phyloP scores from a whole-genome alignment of 2,329 filamentous ascomycete species.

The Amauroascus verrucosus region DNA sequence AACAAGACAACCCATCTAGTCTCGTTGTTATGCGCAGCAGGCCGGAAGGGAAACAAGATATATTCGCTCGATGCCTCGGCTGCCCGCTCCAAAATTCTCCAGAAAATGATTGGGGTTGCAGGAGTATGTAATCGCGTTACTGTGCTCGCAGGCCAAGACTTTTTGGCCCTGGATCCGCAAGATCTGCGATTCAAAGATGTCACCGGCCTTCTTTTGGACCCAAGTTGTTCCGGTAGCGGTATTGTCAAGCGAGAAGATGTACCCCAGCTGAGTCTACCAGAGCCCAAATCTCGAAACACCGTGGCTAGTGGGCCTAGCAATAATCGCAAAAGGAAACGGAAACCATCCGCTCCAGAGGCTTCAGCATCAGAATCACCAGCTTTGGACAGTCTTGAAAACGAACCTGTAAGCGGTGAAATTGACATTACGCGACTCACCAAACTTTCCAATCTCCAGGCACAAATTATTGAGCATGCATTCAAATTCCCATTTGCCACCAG shows the following conservation, averaged over 20 bases:
- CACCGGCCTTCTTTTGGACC: conserved; percentile 75
- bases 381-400: conserved; percentile 9
- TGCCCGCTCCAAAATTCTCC: conserved; percentile 59
- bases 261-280: conserved; percentile 54
- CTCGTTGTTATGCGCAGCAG: conserved; percentile 48
- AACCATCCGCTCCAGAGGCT: conserved; percentile 21
- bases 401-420: conserved; percentile 37
- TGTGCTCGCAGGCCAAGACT: conserved; percentile 68
- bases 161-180: conserved; percentile 61
- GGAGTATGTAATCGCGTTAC: conserved; percentile 57
- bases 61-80: conserved; percentile 34
- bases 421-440: conserved; percentile 57
- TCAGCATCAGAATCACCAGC: conserved; percentile 7
- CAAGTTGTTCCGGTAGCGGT: conserved; percentile 89
- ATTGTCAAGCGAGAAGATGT: conserved; percentile 82
- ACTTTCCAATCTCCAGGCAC: conserved; percentile 71
- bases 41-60: conserved; percentile 40
- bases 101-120: conserved; percentile 73
- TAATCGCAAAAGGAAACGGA: conserved; percentile 35
- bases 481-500: conserved; percentile 62
- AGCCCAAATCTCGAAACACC: conserved; percentile 12
- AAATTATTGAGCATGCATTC: conserved; percentile 74
- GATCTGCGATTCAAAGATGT: conserved; percentile 56
- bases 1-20: conserved; percentile 96
- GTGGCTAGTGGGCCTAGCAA: conserved; percentile 22